Conservation (phyloP, 441 rosid genomes). For the Daphne laureola region DNA sequence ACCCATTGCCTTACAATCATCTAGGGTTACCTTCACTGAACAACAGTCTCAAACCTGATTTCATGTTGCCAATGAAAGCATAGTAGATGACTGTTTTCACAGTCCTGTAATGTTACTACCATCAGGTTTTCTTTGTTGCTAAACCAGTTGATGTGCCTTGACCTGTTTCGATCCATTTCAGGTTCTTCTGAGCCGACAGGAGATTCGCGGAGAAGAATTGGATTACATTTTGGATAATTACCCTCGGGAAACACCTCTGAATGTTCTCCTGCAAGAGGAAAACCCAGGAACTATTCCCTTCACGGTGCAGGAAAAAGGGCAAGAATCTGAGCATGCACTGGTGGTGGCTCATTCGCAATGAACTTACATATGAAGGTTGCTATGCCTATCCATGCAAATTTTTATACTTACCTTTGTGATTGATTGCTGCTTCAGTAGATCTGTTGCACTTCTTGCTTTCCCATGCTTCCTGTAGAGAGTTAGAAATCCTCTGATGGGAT, state of each 20-base stretch:
- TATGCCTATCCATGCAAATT: background rate
- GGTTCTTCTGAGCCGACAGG: slow-evolving; percentile 74
- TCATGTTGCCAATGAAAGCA: too few relatives aligned
- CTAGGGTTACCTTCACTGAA: too few relatives aligned
- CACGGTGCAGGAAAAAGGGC: slow-evolving; percentile 19
- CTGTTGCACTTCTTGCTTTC: too few relatives aligned
- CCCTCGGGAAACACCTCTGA: slow-evolving; percentile 65
- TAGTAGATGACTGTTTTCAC: too few relatives aligned
- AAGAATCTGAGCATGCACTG: slow-evolving; percentile 27
- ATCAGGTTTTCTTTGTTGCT: too few relatives aligned
- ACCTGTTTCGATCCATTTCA: slow-evolving; percentile 18
- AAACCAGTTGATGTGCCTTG: background rate
- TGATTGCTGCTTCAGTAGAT: too few relatives aligned
- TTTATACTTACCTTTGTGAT: background rate
- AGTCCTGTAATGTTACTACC: too few relatives aligned
- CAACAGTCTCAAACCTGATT: too few relatives aligned
- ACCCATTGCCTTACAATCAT: too few relatives aligned
- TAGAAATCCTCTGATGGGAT: too few relatives aligned
- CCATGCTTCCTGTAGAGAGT: too few relatives aligned
- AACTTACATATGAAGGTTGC: slow-evolving; percentile 2
- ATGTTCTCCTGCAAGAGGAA: slow-evolving; percentile 58
- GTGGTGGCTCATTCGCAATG: slow-evolving; percentile 26
- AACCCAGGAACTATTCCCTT: slow-evolving; percentile 67
- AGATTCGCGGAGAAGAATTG: slow-evolving; percentile 73
- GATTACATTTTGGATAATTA: slow-evolving; percentile 63